Evolutionary conservation across 139 green algal genomes (phyloP).

Genomic region (Parachlorella kessleri): DNA sequence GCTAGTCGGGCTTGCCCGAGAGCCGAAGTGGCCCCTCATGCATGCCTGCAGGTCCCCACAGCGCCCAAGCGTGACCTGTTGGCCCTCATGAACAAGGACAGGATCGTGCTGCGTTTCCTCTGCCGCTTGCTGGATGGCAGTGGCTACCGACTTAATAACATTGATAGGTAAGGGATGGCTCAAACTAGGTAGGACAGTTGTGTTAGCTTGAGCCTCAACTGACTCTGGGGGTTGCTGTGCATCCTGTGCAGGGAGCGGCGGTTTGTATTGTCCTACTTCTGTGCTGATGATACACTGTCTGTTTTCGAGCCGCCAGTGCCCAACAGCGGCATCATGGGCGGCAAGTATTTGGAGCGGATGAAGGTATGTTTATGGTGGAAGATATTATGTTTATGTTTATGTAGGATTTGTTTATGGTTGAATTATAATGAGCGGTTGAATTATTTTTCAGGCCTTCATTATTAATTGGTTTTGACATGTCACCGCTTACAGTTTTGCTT

Average conservation of each 20-base stretch:
- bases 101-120: conserved; percentile 16
- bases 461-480: no score
- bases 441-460: no score
- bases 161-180: conserved; percentile 1
- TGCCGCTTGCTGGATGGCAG: background rate
- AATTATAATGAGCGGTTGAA: no score
- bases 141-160: background rate
- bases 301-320: conserved; percentile 88
- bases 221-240: no score
- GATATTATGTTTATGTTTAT: no score
- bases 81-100: conserved; percentile 15
- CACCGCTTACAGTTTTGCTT: no score
- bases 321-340: conserved; percentile 86
- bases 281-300: conserved; percentile 84
- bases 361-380: no score
- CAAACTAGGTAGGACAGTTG: no score
- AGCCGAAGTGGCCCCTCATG: no score
- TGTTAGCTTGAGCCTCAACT: no score
- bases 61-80: conserved; percentile 28
- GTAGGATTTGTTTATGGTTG: no score
- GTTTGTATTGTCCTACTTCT: conserved; percentile 93
- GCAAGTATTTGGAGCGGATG: conserved; percentile 91
- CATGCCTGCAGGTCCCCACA: conserved; percentile 6
- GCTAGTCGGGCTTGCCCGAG: no score
- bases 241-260: conserved; percentile 44